Evolutionary conservation across 176 grass and related monocot species (phyloP), one percentile per base, ranked within the genome.

Genomic region (Miscanthus lutarioriparius): DNA sequence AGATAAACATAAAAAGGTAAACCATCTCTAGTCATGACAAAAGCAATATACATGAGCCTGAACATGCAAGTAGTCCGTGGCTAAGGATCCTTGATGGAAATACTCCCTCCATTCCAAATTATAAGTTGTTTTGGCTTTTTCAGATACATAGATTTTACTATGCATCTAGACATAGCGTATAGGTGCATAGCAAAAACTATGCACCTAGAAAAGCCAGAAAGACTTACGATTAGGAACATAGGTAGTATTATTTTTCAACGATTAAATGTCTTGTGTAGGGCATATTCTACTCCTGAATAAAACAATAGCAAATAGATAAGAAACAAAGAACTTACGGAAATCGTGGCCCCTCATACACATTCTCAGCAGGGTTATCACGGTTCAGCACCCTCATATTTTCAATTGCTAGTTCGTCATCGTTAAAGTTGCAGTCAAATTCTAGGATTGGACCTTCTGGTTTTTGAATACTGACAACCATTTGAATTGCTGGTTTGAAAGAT

Each of bases 341-440:
- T 73, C 77, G 87, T 39, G 93, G 96, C 8, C 96, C 96, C 36
- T 84, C 76, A 12, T 98, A 98, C 14, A 72, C 43, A 93, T 89
- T 85, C 20, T 98, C 84, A 61, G 71, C 77, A 64, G 13, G 80
- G 67, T 81, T 82, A 54, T 90, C 88, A 12, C 40, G 79, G 75
- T 87, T 93, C 64, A 93, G 78, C 70, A 90, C 77, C 65, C 69
- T 85, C 86, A 95, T 85, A 92, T 79, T 98, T 80, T 95, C 91
- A 85, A 98, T 95, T 70, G 65, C 26, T 53, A 93, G 86, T 63
- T 88, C 89, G 32, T 95, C 89, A 80, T 91, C 82, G 87, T 90
- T 91, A 40, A 95, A 93, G 69, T 86, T 91, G 80, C 96, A 98
- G 22, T 90, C 81, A 12, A 98, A 91, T 83, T 98, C 96, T 77